Evolutionary conservation across 169 alveolate genomes (phyloP).

Genomic region (Plasmodium berghei): DNA sequence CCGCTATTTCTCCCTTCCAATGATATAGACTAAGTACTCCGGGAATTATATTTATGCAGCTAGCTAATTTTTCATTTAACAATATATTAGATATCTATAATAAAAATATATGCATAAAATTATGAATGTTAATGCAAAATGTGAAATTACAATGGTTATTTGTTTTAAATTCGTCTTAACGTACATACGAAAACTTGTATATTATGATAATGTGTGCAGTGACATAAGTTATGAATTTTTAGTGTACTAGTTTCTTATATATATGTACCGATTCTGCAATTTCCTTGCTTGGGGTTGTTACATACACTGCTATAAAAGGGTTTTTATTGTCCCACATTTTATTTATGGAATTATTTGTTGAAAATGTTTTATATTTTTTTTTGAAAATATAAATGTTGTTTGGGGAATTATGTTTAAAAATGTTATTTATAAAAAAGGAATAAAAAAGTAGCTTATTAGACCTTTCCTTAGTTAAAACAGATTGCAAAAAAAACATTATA

Average conservation of each 20-base stretch:
- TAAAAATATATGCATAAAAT: neutral
- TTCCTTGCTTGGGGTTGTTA: slow-evolving; percentile 65
- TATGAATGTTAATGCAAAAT: too few relatives aligned
- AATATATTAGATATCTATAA: slow-evolving; percentile 44
- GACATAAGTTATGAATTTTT: too few relatives aligned
- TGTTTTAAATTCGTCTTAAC: too few relatives aligned
- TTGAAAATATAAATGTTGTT: neutral
- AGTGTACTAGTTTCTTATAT: too few relatives aligned
- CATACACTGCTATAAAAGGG: slow-evolving; percentile 58
- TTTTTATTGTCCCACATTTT: slow-evolving; percentile 13
- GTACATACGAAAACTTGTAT: too few relatives aligned
- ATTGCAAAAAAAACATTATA: slow-evolving; percentile 50
- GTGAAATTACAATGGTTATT: too few relatives aligned
- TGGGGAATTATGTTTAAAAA: neutral
- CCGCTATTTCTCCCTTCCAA: slow-evolving; percentile 77
- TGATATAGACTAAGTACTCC: slow-evolving; percentile 66
- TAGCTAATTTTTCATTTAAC: slow-evolving; percentile 48
- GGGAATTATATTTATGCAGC: slow-evolving; percentile 64
- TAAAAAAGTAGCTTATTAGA: slow-evolving; percentile 6
- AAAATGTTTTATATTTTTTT: neutral
- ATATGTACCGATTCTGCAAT: slow-evolving; percentile 52
- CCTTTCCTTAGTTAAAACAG: slow-evolving; percentile 15
- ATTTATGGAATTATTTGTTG: neutral
- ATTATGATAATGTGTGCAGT: too few relatives aligned
- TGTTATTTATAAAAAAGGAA: slow-evolving; percentile 46